Percentiles rank a stretch among this genome's conserved stretches.
Conservation (phyloP, 2,329 filamentous ascomycete species). For the Thielaviopsis euricoi region DNA sequence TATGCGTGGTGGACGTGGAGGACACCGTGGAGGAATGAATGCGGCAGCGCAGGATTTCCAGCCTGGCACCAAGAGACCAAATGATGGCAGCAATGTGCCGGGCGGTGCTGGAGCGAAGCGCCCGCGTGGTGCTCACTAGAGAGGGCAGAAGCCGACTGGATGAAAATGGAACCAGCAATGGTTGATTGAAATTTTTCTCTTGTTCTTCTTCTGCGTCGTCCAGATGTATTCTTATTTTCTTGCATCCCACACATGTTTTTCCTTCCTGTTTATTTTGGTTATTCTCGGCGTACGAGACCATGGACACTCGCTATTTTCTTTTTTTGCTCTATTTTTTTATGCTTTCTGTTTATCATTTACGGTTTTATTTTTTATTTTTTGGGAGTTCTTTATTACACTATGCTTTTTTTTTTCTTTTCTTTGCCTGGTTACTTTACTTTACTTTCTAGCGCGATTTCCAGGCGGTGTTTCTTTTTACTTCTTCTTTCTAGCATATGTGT, state of each 20-base stretch:
- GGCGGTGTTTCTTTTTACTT: not conserved
- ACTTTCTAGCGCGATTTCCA: not conserved
- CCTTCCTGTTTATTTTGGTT: not conserved
- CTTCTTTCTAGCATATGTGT: not conserved
- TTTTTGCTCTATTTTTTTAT: not conserved
- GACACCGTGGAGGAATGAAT: slow-evolving; percentile 28
- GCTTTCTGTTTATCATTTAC: not conserved
- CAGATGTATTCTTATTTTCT: no score
- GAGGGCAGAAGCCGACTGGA: not conserved
- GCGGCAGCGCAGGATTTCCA: slow-evolving; percentile 38
- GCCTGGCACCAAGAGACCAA: slow-evolving; percentile 38
- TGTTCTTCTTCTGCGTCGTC: no score
- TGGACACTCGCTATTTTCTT: not conserved
- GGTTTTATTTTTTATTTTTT: not conserved
- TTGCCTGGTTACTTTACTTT: not conserved
- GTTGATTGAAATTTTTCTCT: no score
- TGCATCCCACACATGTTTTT: not conserved
- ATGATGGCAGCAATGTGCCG: slow-evolving; percentile 30
- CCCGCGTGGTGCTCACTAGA: slow-evolving; percentile 24
- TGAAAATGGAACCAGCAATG: not conserved
- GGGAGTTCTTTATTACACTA: not conserved
- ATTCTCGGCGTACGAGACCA: not conserved
- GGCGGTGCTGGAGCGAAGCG: slow-evolving; percentile 26
- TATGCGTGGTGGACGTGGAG: slow-evolving; percentile 22
- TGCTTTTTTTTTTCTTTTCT: not conserved